Base-by-base conservation (phyloP, 139 green algal genomes). In the Chlamydomonas asymmetrica region DNA sequence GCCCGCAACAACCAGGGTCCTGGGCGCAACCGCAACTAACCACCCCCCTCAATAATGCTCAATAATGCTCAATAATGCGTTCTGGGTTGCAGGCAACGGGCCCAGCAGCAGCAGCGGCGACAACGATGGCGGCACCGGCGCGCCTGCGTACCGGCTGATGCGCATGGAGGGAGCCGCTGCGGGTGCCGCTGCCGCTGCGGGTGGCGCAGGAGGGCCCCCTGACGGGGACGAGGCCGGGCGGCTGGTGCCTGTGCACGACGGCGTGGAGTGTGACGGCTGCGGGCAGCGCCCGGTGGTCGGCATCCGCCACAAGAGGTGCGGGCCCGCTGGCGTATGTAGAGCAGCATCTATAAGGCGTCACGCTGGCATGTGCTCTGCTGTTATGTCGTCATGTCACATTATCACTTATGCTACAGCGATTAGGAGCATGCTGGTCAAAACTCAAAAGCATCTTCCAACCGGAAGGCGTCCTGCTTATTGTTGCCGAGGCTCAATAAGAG, bases 191-290 rank as follows among this genome's bases (percentile, higher is more conserved):
- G 5, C 25, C 6, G 13, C 52, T 25, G 52, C 43, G 35, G 7
- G 1, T 31, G 22, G 2, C 22, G 22, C 3, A 29, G 18, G 29
- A 7, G 70, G 57, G 31, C 29, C 54, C 56, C 31, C 57, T 3
- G 29, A 60, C 1, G 25, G 20, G 4, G 48, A n/a, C n/a, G n/a
- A n/a, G n/a, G 37, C 32, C 59, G 16, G 80, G 79, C 37, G 84
- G 84, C 16, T 20, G n/a, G n/a, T 32, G 32, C 68, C 76, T 0
- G 7, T 78, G 4, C 85, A 90, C 73, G 7, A 35, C 23, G 71
- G 54, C 8, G 80, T 88, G 31, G 61, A 43, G 0, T 90, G 85
- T 52, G 77, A 88, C 76, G 1, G 73, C 22, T 90, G 85, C 66
- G 45, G 74, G 25, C 2, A 8, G 23, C 63, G 29, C 22, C 85